Evolutionary conservation across 495 filamentous ascomycete genomes (phyloP), one percentile per base, ranked within the genome.

Genomic region (Margaritispora aquatica): DNA sequence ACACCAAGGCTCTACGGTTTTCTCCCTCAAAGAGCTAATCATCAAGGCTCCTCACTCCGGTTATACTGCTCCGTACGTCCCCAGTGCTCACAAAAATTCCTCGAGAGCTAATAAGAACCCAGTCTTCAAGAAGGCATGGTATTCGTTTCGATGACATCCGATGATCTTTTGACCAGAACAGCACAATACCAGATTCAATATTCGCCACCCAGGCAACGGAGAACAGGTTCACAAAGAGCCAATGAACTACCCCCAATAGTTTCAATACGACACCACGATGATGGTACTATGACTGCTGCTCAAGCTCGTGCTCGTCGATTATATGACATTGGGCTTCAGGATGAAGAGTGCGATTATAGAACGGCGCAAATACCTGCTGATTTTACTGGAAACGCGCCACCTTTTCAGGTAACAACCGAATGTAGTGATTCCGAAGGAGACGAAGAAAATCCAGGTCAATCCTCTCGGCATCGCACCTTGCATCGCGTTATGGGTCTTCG

Each of bases 51-150:
- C 93, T 1, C 82, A 84, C 57, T 78, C 77, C 15, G 87, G 89
- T 22, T 96, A 88, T 68, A 90, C 90, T 51, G 84, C 88, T 60
- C 90, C 92, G 91, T 96, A 81, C 69, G 92, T 82, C 2, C 11
- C 50, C 11, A 46, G n/a, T 46, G 21, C 62, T 29, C 26, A 24
- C 11, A 54, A 10, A 27, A 7, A n/a, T 24, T 24, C 49, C n/a
- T 17, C n/a, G 21, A 26, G n/a, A 34, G 26, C 59, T 64, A 57
- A 58, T 44, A 44, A 36, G 21, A 15, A 7, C 29, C 0, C 64
- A 95, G 90, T 53, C 86, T 96, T 50, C 89, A 92, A 74, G 90
- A 95, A 77, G 93, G 93, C 22, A 88, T 96, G 85, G 82, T 97
- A 5, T 96, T 97, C 68, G 80, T 97, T 36, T 84, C 89, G 4